Evolutionary conservation across 2,329 filamentous ascomycete genomes (phyloP).

Genomic region (Sporothrix protearum): DNA sequence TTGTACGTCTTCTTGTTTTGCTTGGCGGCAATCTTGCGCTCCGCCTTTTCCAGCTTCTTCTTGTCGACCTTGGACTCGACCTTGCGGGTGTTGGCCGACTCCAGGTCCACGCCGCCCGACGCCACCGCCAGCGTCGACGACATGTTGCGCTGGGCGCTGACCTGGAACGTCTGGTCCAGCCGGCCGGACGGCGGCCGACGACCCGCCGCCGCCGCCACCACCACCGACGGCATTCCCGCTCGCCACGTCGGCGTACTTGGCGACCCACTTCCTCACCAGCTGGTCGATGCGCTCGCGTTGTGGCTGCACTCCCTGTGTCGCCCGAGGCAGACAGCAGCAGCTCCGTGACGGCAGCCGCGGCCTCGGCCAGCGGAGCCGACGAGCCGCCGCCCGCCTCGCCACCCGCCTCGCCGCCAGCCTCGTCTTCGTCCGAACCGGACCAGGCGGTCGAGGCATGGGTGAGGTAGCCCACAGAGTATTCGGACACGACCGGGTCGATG

Average conservation of each 20-base stretch:
- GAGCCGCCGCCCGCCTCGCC: conserved; percentile 39
- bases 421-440: conserved; percentile 62
- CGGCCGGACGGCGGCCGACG: conserved; percentile 69
- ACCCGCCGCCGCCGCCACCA: too few relatives aligned
- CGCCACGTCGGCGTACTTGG: conserved; percentile 61
- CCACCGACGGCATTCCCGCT: conserved; percentile 40
- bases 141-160: conserved; percentile 90
- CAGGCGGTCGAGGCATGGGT: conserved; percentile 87
- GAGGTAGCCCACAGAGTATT: conserved; percentile 92
- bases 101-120: conserved; percentile 80
- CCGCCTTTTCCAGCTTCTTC: conserved; percentile 99
- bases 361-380: conserved; percentile 73
- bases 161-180: conserved; percentile 91
- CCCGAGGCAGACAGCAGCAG: conserved; percentile 92
- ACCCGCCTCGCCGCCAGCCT: conserved; percentile 49
- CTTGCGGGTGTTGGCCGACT: conserved; percentile 88
- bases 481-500: conserved; percentile 82
- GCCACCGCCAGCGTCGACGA: conserved; percentile 90
- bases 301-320: conserved; percentile 60
- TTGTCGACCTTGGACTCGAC: conserved; percentile 96
- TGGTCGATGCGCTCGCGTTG: conserved; percentile 73
- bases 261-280: conserved; percentile 86
- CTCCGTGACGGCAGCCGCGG: conserved; percentile 78
- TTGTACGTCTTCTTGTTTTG: conserved; percentile 99
- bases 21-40: conserved; percentile 95